Base-by-base conservation (phyloP, 2,329 filamentous ascomycete species). In the Cladosporium sp. region DNA sequence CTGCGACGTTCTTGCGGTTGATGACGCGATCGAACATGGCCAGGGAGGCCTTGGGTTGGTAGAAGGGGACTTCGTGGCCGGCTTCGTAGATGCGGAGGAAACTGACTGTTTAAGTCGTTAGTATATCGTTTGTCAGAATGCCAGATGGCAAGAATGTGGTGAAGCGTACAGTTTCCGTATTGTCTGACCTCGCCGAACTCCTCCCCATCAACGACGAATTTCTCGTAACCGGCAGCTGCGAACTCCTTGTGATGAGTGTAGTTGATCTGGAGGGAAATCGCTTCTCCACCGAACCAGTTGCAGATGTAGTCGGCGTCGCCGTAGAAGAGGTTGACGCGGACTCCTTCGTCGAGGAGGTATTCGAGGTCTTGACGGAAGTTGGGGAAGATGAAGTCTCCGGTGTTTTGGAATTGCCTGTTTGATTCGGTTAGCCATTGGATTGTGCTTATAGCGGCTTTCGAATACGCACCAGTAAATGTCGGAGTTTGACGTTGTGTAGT, bases 321-420 rank as follows among this genome's bases (percentile, higher is more conserved):
- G 38, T 66, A 80, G 56, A 78, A 56, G 41, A 72, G 51, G 18
- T 62, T 64, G 2, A 72, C 66, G 11, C 67, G 61, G 7, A 72
- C 65, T 39, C 66, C 69, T 29, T 62, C 59, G 38, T 66, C 56
- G 4, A 73, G 62, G 73, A 53, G 75, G 67, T 61, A 55, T 50
- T 70, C 66, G 9, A 72, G 51, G 51, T 73, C 69, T 19, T 62
- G 55, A 16, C 66, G 70, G 59, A 83, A 78, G 55, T 79, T 79
- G 13, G 78, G 78, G 59, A 82, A 84, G 45, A 83, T 78, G 55
- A 80, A 82, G 64, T 87, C 84, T 38, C 77, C 77, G 2, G 73
- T 75, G 52, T 70, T 67, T 47, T 78, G 73, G 68, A 79, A 78
- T 33, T 70, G 72, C 55, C 64, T 55, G 12, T 79, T 78, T 1